Base-by-base conservation (phyloP, 345 rosid genomes). In the Microcos paniculata region DNA sequence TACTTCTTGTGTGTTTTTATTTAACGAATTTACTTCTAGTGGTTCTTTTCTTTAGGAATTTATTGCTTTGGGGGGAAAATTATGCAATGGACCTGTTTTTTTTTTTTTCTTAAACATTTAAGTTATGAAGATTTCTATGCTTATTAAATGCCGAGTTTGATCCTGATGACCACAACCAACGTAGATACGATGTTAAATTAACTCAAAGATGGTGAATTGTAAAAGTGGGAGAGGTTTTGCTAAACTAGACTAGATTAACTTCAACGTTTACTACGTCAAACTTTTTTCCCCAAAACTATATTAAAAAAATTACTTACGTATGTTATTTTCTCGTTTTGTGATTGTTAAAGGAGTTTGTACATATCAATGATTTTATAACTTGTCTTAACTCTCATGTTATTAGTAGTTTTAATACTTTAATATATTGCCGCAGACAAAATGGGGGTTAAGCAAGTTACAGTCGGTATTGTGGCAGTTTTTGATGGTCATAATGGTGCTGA, bases 401-500 rank as follows among this genome's bases (percentile, higher is more conserved):
- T 30, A 35, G 26, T 53, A 64, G 18, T 78, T 73, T 63, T 79
- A 59, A 72, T 46, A 19, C 55, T 11, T 72, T 23, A 13, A 26
- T 24, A 64, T 66, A 33, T 30, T 52, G 78, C 62, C 62, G 79
- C 93, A 94, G 98, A 88, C 28, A 84, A 87, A 82, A 71, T 58
- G 66, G 92, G 91, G 78, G 76, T 88, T 16, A 86, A 87, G 81
- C 91, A 90, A 84, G 90, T 91, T 48, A 46, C 57, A n/a, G 94
- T 92, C 51, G 97, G 94, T 72, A 81, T 94, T 56, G 87, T 87
- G 42, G 97, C 97, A 18, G 97, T 92, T 74, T 94, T 94, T 85
- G 98, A 94, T 55, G 98, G 98, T 24, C 98, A 94, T 75, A 94
- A 92, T 82, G 98, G 98, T 38, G 94, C 94, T 19, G 98, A 94